Evolutionary conservation across 306 rosid species (phyloP).

Genomic region (Senna siamea): DNA sequence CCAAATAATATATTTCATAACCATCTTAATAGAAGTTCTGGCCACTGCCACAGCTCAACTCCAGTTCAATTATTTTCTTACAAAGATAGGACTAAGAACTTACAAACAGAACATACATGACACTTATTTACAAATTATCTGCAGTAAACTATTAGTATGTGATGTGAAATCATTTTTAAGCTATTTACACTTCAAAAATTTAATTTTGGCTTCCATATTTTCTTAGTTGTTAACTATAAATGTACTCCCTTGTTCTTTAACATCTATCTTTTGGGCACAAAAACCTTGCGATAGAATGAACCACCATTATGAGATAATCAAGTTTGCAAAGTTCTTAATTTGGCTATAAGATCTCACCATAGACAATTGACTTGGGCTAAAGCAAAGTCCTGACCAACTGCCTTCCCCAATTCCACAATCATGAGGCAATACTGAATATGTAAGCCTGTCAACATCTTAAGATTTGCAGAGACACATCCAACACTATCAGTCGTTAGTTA

Average conservation of each 20-base stretch:
- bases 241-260: neutral
- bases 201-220: too few relatives aligned
- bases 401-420: constrained; percentile 84
- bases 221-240: neutral
- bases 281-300: neutral
- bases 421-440: constrained; percentile 75
- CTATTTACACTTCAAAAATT: neutral
- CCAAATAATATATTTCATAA: constrained; percentile 12
- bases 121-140: neutral
- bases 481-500: constrained; percentile 34
- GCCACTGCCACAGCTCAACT: constrained; percentile 4
- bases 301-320: neutral
- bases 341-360: constrained; percentile 54
- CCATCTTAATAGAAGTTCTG: constrained; percentile 10
- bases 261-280: neutral
- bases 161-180: neutral
- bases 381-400: constrained; percentile 92
- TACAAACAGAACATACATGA: neutral
- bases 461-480: constrained; percentile 34
- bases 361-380: constrained; percentile 77
- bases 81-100: constrained; percentile 16
- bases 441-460: constrained; percentile 74
- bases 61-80: constrained; percentile 21
- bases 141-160: constrained; percentile 13
- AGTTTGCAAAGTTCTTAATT: neutral